Conservation (phyloP, 768 basidiomycete genomes). For the Naganishia vaughanmartiniae region DNA sequence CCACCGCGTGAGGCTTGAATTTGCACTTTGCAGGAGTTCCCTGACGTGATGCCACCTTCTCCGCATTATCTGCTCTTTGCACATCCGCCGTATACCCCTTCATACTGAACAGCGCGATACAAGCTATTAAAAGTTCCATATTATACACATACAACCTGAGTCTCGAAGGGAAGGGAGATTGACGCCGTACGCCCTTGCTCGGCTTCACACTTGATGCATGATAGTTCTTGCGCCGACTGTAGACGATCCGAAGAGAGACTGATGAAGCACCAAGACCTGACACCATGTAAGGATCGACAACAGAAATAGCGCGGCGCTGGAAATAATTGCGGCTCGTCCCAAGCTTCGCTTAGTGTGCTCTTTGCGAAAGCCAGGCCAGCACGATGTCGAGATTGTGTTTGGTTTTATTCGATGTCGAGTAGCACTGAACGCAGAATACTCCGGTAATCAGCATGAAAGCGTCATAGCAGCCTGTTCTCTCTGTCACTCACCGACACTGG, state of each 20-base stretch:
- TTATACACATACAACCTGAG: constrained; percentile 13
- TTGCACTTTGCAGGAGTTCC: too few relatives aligned
- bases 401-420: constrained; percentile 72
- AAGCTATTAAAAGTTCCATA: too few relatives aligned
- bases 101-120: too few relatives aligned
- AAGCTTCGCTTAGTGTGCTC: constrained; percentile 54
- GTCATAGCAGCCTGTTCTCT: background rate
- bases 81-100: too few relatives aligned
- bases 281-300: background rate
- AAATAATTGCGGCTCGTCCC: background rate
- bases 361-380: constrained; percentile 77
- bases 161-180: background rate
- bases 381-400: constrained; percentile 92
- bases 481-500: constrained; percentile 74
- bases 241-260: too few relatives aligned
- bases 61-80: too few relatives aligned
- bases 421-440: constrained; percentile 63
- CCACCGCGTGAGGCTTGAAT: too few relatives aligned
- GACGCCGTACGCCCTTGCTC: background rate
- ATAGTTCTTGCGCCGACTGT: too few relatives aligned
- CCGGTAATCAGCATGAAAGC: background rate
- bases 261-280: too few relatives aligned
- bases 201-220: background rate
- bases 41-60: too few relatives aligned
- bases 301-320: background rate